A percentile compares a stretch with the other conserved stretches of the same genome.
Conservation (phyloP, 164 flowering plant genomes). For the Warburgia ugandensis region DNA sequence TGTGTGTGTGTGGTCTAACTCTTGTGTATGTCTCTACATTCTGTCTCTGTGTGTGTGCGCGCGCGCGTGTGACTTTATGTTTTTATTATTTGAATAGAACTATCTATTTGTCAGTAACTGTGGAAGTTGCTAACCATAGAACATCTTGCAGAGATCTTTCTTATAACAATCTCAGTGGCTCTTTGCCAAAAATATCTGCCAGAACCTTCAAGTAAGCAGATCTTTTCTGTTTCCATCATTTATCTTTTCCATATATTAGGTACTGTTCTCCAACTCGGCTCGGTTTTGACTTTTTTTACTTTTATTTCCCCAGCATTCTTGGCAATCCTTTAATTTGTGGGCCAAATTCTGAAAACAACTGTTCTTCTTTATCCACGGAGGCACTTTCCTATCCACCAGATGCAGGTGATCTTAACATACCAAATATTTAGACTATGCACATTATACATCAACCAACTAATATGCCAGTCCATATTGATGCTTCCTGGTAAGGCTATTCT, state of each 20-base stretch:
- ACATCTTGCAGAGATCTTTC: conserved; percentile 68
- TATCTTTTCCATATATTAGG: too few species aligned
- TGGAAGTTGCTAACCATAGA: not conserved
- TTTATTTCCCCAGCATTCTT: conserved; percentile 39
- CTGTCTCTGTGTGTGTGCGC: too few species aligned
- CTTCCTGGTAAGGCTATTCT: too few species aligned
- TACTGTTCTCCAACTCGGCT: too few species aligned
- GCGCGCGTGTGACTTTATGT: too few species aligned
- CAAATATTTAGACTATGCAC: too few species aligned
- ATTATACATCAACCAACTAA: too few species aligned
- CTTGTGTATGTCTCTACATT: too few species aligned
- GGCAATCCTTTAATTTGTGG: conserved; percentile 90
- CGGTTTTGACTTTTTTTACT: not conserved
- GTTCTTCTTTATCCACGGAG: conserved; percentile 67
- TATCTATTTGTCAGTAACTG: too few species aligned
- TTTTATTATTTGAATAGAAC: too few species aligned
- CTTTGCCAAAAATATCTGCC: conserved; percentile 79
- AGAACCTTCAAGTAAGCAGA: conserved; percentile 74
- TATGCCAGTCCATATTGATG: too few species aligned
- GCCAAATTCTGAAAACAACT: conserved; percentile 41
- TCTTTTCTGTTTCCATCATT: not conserved
- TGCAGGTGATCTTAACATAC: conserved; percentile 35
- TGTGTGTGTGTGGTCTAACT: too few species aligned
- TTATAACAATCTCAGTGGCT: conserved; percentile 86
- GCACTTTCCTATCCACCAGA: conserved; percentile 72